Base-by-base conservation (phyloP, 2,329 filamentous ascomycete genomes). In the Clonostachys rosea region DNA sequence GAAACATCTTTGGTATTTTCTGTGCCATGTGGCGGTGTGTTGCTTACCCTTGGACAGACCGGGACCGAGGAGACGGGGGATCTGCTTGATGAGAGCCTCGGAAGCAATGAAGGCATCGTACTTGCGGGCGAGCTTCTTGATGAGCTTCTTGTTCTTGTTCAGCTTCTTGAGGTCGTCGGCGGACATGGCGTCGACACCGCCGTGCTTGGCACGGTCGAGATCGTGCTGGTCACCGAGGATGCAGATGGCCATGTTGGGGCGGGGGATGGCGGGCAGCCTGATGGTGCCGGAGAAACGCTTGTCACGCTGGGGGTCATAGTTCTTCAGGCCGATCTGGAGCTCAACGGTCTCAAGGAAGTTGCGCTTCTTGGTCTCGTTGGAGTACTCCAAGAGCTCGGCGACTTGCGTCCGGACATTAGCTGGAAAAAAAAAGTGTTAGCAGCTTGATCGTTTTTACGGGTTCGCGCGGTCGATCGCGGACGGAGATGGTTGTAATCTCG, bases 141-240 rank as follows among this genome's bases (percentile, higher is more conserved):
- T 96, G 68, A 97, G 87, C 88, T 99, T 99, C 89, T 99, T 97
- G 90, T 99, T 99, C 45, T 99, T 99, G 88, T 99, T 99, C 63
- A 99, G 90, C 88, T 99, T 99, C 89, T 99, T 99, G 79, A 99
- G 79, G 77, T 99, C 94, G 67, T 99, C 94, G 59, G 89, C 77
- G 67, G 89, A 95, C 94, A 97, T 97, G 79, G 92, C 91, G 71
- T 99, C 94, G 63, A 97, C 84, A 73, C 91, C 92, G 68, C 91
- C 89, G 83, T 99, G 94, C 87, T 99, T 99, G 70, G 94, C 92
- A 84, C 94, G 91, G 75, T 99, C 94, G 70, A 99, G 95, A 84
- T 99, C 94, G 83, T 97, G 92, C 86, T 83, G 79, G 75, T 83
- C 79, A 79, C 79, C 79, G 50, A 83, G 73, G 64, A 83, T 83